Base-by-base conservation (phyloP, 2,329 filamentous ascomycete genomes). In the Trichoderma simmonsii region DNA sequence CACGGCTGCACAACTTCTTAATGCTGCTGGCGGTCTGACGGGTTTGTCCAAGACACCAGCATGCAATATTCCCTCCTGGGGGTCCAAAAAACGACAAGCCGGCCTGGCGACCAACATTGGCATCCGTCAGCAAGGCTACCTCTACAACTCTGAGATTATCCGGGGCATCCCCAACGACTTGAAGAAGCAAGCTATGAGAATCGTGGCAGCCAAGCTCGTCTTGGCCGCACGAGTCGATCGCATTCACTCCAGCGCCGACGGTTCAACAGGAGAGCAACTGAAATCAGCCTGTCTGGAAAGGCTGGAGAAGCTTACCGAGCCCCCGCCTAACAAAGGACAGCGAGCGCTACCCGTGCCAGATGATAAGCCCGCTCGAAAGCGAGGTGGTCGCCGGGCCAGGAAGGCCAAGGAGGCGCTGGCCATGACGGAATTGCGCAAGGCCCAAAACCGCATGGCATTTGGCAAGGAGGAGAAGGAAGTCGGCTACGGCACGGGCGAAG, bases 401-500 rank as follows among this genome's bases (percentile, higher is more conserved):
- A 97, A 97, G 82, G 95, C 95, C 73, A 99, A 99, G 87, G 96
- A 97, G 82, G 95, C 95, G 4, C 93, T 93, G 7, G 95, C 96
- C 73, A 97, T 98, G 94, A 99, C 96, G 0, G 96, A 99, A 70
- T 85, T 99, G 34, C 91, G 95, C 75, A 98, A 98, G 81, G 94
- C 94, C 5, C 96, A 98, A 82, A 99, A 99, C 83, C 90, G 96
- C 69, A 92, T 99, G 89, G 94, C 91, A 0, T 99, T 99, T 78
- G 95, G 95, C 72, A 96, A 97, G 80, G 95, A 98, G 81, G 96
- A 99, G 82, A 91, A 90, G 77, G 96, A 99, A 82, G 91, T 96
- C 1, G 95, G 95, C 36, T 98, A 97, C 80, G 95, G 94, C 43
- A 90, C 90, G 1, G 93, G 94, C 65, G 94, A 97, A 76, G 89